Evolutionary conservation across 2,329 filamentous ascomycete species (phyloP), one percentile per base, ranked within the genome.

Genomic region (Celoporthe dispersa): DNA sequence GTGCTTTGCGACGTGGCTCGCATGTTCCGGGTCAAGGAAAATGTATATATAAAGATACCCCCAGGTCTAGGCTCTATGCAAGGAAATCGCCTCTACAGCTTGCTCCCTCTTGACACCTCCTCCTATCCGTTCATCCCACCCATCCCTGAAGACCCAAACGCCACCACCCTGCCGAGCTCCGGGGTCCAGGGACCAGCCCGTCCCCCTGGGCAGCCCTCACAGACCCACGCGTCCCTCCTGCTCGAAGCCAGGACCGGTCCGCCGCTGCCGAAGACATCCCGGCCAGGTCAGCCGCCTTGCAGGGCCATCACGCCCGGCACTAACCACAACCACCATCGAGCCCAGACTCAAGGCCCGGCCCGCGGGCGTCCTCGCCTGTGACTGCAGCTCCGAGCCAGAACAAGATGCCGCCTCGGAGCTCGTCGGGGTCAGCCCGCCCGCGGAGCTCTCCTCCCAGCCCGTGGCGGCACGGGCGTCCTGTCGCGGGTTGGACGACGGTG

Each of bases 341-440:
- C 16, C 53, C 53, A 57, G 28, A n/a, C 53, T 57, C 53, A 57
- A 19, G 1, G 53, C 14, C 3, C 53, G 53, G 28, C 53, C 28
- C 14, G 7, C 25, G 53, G 5, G 14, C 6, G 14, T 31, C 53
- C 25, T 57, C 53, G 5, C 9, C 14, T 19, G 25, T 5, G 28
- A 25, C 3, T 19, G 53, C 53, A 14, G 53, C 53, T 19, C 53
- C 14, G 25, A 2, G 14, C 12, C 25, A 31, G 4, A 11, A 39
- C 16, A 57, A 5, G 25, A 31, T 16, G 12, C 14, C 53, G 12
- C 53, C 28, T 31, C 28, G 53, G 53, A 57, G 51, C n/a, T 55
- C n/a, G 51, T 55, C 51, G 51, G 51, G 51, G 51, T 55, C 51
- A 28, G 51, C n/a, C 25, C 51, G n/a, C 51, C 51, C 9, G 51